Evolutionary conservation across 179 eudicot genomes (phyloP), one percentile per base, ranked within the genome.

Genomic region (Heliamphora pulchella): DNA sequence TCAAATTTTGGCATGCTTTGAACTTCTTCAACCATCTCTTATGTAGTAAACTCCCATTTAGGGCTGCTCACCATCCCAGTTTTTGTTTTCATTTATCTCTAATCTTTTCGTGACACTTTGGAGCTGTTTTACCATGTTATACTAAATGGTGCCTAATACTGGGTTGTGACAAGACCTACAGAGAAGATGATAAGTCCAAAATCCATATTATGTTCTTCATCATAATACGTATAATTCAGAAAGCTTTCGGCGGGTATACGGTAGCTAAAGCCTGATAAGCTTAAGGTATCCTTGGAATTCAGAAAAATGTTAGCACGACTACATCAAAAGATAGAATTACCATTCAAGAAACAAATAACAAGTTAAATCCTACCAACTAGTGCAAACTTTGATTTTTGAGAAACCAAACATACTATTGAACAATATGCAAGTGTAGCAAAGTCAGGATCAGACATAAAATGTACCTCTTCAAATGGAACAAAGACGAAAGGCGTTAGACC

Each of bases 391-490:
- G 0, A 73, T 61, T 10, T 9, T 20, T 2, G 69, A 46, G 11
- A 62, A 44, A 62, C 55, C 8, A 13, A 15, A 44, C 14, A 59
- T 17, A 47, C 18, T 46, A 44, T 9, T 43, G 64, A 31, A n/a
- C 66, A 3, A 18, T 44, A 2, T 57, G 65, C 20, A 51, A 13
- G 9, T 68, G 14, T 10, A 47, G 13, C 1, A 14, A 31, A 67
- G 39, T 15, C 5, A 50, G n/a, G 75, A 20, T 17, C 11, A 46
- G 53, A 65, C n/a, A 67, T 4, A 31, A 53, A 74, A 15, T 14
- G 17, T 87, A 94, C 98, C 91, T 94, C 98, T 77, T 94, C 97
- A 78, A 91, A 91, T 10, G 97, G 93, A 81, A 94, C 91, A 84
- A 95, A 95, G 76, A 95, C 93, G 78, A 95, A 95, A 78, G 98